Evolutionary conservation across 768 basidiomycete species (phyloP), one percentile per base, ranked within the genome.

Genomic region (Calocybe indica): DNA sequence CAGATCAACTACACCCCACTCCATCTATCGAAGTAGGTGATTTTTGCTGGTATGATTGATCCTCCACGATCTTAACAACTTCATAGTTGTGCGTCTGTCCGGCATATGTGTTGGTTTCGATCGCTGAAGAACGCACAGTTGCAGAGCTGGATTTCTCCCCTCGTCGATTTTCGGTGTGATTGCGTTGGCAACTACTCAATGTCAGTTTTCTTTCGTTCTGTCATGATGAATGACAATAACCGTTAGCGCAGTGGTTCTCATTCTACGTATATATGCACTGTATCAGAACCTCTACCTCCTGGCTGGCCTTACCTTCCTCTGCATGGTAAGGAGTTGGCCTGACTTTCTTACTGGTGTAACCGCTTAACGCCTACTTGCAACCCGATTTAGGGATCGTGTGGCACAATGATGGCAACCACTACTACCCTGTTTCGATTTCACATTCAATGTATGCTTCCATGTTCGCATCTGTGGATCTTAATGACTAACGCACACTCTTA

Each of bases 241-340:
- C 14, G 39, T 40, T 32, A 35, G 36, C n/a, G 6, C 15, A 62
- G 61, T 49, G 37, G 54, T 61, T 12, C 54, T 62, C 37, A 51
- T 62, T 33, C 55, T 61, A 51, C 49, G 61, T n/a, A 62, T 59
- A 7, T 52, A 62, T 47, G 61, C 61, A 2, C 41, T 62, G 32
- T 62, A 59, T 48, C 58, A 57, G 37, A 53, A 54, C 40, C 53
- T 37, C 39, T 28, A 13, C 7, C 38, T 62, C 11, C 40, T 59
- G n/a, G 37, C 45, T 32, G 11, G 48, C 28, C 49, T 62, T 12
- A 28, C 46, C 7, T 33, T 35, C 9, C 37, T 58, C 11, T 56
- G 54, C 15, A n/a, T 55, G 12, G 61, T 62, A 32, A 36, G 59
- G 22, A 22, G 22, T 22, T 22, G 22, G 22, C 22, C 22, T 22